These are phyloP conservation scores for Hirschioporus abietinus DNA, from an alignment of 768 basidiomycete species.

Conservation along the genomic window DNA sequence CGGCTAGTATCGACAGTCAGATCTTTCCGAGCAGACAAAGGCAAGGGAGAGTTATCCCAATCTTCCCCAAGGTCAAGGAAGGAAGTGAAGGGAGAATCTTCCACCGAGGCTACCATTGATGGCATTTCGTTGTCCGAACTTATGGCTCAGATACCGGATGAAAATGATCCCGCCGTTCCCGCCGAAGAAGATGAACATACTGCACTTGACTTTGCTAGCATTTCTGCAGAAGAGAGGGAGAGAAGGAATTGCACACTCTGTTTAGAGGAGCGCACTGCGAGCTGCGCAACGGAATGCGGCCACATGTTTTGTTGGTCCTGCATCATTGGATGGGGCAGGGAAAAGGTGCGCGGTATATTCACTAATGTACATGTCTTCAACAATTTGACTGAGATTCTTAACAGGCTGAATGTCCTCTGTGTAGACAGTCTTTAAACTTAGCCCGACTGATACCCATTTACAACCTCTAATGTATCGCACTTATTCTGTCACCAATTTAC, in stretches of 20 bases:
- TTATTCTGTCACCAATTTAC: background rate
- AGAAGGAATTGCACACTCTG: constrained; percentile 77
- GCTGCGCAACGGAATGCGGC: constrained; percentile 82
- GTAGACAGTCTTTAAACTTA: constrained; percentile 70
- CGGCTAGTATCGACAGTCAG: constrained; percentile 37
- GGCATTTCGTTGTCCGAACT: constrained; percentile 43
- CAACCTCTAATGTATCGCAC: constrained; percentile 49
- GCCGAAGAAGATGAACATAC: constrained; percentile 72
- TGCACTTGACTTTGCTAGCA: constrained; percentile 50
- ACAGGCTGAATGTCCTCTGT: constrained; percentile 83
- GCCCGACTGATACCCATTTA: constrained; percentile 73
- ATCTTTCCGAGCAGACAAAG: constrained; percentile 33
- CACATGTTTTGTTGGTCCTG: constrained; percentile 90
- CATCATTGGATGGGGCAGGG: constrained; percentile 83
- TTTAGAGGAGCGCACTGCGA: constrained; percentile 77
- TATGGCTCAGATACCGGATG: constrained; percentile 44
- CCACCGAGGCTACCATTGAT: constrained; percentile 49
- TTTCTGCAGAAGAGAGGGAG: constrained; percentile 48
- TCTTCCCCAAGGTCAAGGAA: constrained; percentile 30
- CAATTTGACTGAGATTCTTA: constrained; percentile 2
- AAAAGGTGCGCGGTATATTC: constrained; percentile 52
- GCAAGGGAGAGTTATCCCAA: constrained; percentile 13
- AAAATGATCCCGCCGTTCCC: constrained; percentile 45
- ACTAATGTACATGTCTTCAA: constrained; percentile 5
- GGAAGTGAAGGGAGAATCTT: constrained; percentile 26